phyloP scores from a whole-genome alignment of 2,329 filamentous ascomycete genomes.

The Penicillium fuscoglaucum region DNA sequence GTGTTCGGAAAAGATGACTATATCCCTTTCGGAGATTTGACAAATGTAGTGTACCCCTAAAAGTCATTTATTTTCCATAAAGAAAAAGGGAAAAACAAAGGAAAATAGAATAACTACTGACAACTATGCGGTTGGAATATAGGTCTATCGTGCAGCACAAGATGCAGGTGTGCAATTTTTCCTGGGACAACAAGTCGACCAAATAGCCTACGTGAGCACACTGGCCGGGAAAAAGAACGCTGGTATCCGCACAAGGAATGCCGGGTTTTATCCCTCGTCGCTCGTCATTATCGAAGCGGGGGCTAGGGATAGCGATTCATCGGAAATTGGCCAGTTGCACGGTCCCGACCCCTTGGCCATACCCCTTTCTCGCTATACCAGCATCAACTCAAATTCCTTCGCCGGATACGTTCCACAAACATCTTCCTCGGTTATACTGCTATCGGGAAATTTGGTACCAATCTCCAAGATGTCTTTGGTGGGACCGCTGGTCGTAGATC shows the following conservation, averaged over 20 bases:
- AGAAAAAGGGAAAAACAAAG: neutral
- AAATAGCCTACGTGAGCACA: conserved; percentile 10
- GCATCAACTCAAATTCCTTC: neutral
- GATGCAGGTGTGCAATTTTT: conserved; percentile 8
- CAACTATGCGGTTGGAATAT: neutral
- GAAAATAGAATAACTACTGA: neutral
- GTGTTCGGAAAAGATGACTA: conserved; percentile 5
- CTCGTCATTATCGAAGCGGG: conserved; percentile 6
- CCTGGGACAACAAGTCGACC: conserved; percentile 3
- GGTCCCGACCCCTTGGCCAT: conserved; percentile 4
- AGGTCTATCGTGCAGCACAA: conserved; percentile 9
- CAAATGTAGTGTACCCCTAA: conserved; percentile 3
- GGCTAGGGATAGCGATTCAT: neutral
- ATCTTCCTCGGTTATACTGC: conserved; percentile 6
- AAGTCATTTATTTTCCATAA: neutral
- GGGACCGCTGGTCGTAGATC: conserved; percentile 6
- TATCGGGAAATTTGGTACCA: neutral
- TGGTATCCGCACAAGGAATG: conserved; percentile 10
- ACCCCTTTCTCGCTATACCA: conserved; percentile 10
- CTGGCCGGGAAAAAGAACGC: conserved; percentile 4
- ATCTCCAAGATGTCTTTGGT: neutral
- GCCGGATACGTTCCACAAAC: neutral
- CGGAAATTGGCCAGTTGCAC: neutral
- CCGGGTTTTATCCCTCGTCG: conserved; percentile 5
- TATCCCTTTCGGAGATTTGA: conserved; percentile 1